Percentiles rank a stretch among this genome's conserved stretches.
phyloP scores from a whole-genome alignment of 257 asterid species.

The Jasminum sambac region DNA sequence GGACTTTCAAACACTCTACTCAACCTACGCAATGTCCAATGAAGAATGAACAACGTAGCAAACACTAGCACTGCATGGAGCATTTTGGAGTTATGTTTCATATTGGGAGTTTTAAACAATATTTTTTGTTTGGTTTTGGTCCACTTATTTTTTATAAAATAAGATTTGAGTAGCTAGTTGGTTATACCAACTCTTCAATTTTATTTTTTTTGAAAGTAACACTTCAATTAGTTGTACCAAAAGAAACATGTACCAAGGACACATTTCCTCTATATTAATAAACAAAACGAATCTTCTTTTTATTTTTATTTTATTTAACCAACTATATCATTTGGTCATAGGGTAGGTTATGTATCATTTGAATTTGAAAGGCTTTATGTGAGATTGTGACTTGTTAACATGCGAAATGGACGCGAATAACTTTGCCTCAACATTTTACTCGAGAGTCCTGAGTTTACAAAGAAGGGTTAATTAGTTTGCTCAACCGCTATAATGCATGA shows the following conservation, averaged over 20 bases:
- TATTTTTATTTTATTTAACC: neutral
- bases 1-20: neutral
- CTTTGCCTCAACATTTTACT: neutral
- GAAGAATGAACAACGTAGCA: constrained; percentile 8
- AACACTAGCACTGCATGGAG: constrained; percentile 28
- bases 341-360: neutral
- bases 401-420: neutral
- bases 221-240: too few species aligned
- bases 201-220: neutral
- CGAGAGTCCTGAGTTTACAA: neutral
- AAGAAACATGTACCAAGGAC: neutral
- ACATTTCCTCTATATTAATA: neutral
- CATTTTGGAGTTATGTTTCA: constrained; percentile 32
- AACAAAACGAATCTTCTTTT: neutral
- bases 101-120: constrained; percentile 34
- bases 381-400: constrained; percentile 1
- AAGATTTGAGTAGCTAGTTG: neutral
- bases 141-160: neutral
- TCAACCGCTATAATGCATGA: neutral
- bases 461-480: neutral
- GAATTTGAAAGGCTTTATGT: neutral
- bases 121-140: constrained; percentile 19
- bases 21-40: constrained; percentile 27
- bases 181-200: neutral
- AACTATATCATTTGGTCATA: neutral